phyloP scores from a whole-genome alignment of 768 basidiomycete genomes.

The Fistulinella prunicolor region DNA sequence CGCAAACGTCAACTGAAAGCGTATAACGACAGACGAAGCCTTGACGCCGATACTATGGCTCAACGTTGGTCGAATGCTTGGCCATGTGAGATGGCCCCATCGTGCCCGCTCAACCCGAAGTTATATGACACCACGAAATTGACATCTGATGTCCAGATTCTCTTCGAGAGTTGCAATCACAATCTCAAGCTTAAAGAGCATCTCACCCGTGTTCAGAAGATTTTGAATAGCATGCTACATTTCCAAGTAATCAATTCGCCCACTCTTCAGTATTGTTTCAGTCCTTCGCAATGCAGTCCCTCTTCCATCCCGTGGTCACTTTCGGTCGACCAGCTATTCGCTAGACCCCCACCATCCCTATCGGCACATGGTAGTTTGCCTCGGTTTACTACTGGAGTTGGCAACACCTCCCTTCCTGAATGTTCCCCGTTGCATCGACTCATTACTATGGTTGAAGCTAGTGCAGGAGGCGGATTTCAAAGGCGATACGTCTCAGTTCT shows the following conservation, averaged over 20 bases:
- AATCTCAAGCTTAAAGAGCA: slow-evolving; percentile 10
- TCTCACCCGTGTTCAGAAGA: slow-evolving; percentile 1
- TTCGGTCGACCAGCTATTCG: background rate
- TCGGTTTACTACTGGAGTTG: background rate
- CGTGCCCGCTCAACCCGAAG: background rate
- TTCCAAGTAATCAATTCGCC: background rate
- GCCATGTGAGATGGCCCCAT: slow-evolving; percentile 9
- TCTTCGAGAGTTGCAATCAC: slow-evolving; percentile 12
- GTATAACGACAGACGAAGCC: background rate
- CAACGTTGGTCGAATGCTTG: slow-evolving; percentile 7
- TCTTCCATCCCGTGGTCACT: background rate
- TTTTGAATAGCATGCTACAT: background rate
- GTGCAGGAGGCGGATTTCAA: slow-evolving; percentile 4
- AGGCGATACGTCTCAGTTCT: slow-evolving; percentile 15
- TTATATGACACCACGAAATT: slow-evolving; percentile 3
- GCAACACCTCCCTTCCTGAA: background rate
- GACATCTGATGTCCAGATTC: background rate
- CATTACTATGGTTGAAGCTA: background rate
- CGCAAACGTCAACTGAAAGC: background rate
- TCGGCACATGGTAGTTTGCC: background rate
- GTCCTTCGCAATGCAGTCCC: background rate
- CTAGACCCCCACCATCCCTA: background rate
- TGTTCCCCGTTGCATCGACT: background rate
- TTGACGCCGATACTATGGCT: slow-evolving; percentile 4
- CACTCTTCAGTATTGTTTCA: background rate